These are phyloP conservation scores for Lactarius evosmus DNA, from an alignment of 768 basidiomycete genomes.

Conservation along the genomic window DNA sequence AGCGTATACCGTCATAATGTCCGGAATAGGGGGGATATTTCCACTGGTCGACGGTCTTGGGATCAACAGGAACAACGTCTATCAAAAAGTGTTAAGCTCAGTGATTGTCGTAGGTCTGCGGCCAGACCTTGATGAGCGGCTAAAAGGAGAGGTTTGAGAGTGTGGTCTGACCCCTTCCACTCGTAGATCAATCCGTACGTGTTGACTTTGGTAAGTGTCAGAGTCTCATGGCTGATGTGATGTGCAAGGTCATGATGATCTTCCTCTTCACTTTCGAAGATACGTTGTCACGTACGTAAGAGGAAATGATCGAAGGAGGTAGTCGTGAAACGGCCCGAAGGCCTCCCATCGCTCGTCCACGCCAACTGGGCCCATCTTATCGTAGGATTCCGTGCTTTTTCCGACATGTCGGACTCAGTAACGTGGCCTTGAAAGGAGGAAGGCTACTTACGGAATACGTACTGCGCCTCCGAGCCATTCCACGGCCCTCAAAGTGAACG, in stretches of 20 bases:
- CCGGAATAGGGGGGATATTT: conserved; percentile 50
- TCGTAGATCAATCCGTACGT: conserved; percentile 59
- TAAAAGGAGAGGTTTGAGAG: conserved; percentile 53
- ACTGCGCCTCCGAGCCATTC: conserved; percentile 43
- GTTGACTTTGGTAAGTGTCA: conserved; percentile 54
- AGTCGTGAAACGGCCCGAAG: conserved; percentile 40
- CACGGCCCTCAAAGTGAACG: conserved; percentile 38
- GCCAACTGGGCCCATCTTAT: conserved; percentile 47
- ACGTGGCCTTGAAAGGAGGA: neutral
- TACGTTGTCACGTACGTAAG: conserved; percentile 44
- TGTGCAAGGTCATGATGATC: too few species aligned
- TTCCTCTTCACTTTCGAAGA: neutral
- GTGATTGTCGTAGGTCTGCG: neutral
- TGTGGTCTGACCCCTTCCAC: conserved; percentile 51
- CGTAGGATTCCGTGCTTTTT: conserved; percentile 50
- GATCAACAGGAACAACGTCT: conserved; percentile 53
- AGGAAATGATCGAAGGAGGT: conserved; percentile 53
- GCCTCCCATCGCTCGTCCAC: conserved; percentile 46
- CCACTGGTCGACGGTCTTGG: conserved; percentile 45
- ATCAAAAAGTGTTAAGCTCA: neutral
- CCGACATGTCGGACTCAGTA: neutral
- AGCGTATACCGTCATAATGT: conserved; percentile 46
- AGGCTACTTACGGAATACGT: conserved; percentile 35
- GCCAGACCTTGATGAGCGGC: conserved; percentile 50
- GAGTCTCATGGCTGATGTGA: conserved; percentile 42